phyloP scores from a whole-genome alignment of 345 rosid species.

The Cochlearia excelsa region DNA sequence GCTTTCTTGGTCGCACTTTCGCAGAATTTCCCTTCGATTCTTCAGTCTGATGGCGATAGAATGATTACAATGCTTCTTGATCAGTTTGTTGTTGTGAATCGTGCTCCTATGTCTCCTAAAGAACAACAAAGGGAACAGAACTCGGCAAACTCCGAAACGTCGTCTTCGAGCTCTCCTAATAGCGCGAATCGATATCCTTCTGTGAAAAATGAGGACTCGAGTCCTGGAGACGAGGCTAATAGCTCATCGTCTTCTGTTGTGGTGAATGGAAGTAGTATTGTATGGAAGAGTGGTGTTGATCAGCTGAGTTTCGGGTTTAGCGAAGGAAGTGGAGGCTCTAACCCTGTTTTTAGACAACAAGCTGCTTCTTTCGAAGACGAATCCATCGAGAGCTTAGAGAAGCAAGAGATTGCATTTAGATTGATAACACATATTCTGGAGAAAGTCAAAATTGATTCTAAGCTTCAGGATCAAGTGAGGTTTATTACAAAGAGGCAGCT shows the following conservation, averaged over 20 bases:
- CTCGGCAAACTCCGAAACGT: conserved; percentile 45
- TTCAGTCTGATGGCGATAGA: conserved; percentile 61
- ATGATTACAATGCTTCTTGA: conserved; percentile 61
- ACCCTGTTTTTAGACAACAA: conserved; percentile 54
- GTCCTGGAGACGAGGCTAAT: conserved; percentile 56
- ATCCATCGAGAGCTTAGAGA: conserved; percentile 81
- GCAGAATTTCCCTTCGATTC: conserved; percentile 63
- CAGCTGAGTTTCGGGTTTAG: conserved; percentile 43
- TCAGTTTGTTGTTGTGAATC: conserved; percentile 46
- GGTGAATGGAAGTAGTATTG: conserved; percentile 57
- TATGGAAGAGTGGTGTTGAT: conserved; percentile 59
- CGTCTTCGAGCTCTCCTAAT: conserved; percentile 74
- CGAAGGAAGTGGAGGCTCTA: conserved; percentile 51
- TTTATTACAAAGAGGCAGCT: conserved; percentile 80
- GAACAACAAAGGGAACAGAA: conserved; percentile 39
- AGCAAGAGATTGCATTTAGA: conserved; percentile 82
- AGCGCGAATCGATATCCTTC: conserved; percentile 41
- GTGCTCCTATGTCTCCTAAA: conserved; percentile 45
- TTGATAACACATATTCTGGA: conserved; percentile 71
- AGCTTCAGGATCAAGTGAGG: conserved; percentile 77
- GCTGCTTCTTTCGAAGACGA: conserved; percentile 83
- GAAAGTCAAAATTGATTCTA: conserved; percentile 59
- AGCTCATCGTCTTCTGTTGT: conserved; percentile 39
- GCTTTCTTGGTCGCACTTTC: conserved; percentile 72
- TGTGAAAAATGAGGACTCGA: conserved; percentile 44